phyloP scores from a whole-genome alignment of 2,329 filamentous ascomycete species.

The Stemphylium lycopersici region DNA sequence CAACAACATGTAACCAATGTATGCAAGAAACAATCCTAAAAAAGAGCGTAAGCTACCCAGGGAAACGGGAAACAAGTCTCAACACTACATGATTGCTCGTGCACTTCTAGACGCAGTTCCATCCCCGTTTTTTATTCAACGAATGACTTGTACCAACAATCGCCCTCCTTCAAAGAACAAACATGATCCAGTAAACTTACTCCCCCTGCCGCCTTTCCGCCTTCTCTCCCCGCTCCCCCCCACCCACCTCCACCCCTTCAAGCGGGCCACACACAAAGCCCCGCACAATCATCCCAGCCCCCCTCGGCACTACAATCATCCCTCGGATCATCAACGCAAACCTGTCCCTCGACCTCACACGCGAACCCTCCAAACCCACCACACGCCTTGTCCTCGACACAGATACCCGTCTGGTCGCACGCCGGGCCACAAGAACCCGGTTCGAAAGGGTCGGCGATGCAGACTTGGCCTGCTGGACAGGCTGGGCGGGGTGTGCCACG shows the following conservation, averaged over 20 bases:
- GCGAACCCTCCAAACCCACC: slow-evolving; percentile 50
- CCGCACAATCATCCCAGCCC: slow-evolving; percentile 53
- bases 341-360: slow-evolving; percentile 41
- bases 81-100: no score
- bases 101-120: no score
- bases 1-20: no score
- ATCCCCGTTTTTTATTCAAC: no score
- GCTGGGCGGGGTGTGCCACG: slow-evolving; percentile 15
- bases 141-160: no score
- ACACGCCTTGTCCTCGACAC: slow-evolving; percentile 46
- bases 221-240: no score
- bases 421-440: slow-evolving; percentile 43
- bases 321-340: slow-evolving; percentile 53
- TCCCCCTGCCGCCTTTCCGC: no score
- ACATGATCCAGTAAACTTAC: not conserved
- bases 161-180: not conserved
- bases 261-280: slow-evolving; percentile 48
- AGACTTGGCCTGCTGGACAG: slow-evolving; percentile 27
- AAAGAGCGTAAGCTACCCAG: no score
- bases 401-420: slow-evolving; percentile 44
- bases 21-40: no score
- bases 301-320: slow-evolving; percentile 50
- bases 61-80: no score
- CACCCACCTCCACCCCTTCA: not conserved
- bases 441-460: slow-evolving; percentile 41